Conservation (phyloP, 495 filamentous ascomycete genomes). For the Astrothelium subdiscretum region DNA sequence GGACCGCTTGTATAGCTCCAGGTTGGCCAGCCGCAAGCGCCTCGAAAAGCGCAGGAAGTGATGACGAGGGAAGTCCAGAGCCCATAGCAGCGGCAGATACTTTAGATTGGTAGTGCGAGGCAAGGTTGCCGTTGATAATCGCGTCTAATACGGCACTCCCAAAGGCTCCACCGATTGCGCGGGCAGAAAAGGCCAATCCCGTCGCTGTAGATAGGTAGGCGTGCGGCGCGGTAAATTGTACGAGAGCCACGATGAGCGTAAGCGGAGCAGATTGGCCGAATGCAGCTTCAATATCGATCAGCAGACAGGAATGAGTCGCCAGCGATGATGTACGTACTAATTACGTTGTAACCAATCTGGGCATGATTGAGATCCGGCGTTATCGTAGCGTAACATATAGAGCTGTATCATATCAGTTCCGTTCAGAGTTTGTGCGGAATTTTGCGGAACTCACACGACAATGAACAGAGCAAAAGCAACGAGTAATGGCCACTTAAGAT, state of each 20-base stretch:
- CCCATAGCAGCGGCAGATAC: conserved; percentile 6
- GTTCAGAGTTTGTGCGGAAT: background rate
- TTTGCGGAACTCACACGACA: background rate
- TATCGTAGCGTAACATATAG: conserved; percentile 38
- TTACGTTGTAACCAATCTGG: conserved; percentile 38
- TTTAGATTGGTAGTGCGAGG: conserved; percentile 28
- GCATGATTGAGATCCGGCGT: conserved; percentile 33
- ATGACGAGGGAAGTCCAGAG: conserved; percentile 9
- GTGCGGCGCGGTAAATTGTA: conserved; percentile 45
- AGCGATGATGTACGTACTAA: conserved; percentile 12
- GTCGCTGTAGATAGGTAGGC: conserved; percentile 44
- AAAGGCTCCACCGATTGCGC: conserved; percentile 44
- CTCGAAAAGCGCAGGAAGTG: conserved; percentile 6
- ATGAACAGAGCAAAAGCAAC: conserved; percentile 7
- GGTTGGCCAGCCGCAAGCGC: conserved; percentile 7
- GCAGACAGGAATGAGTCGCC: background rate
- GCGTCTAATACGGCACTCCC: conserved; percentile 43
- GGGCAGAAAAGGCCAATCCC: conserved; percentile 41
- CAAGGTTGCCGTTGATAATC: conserved; percentile 39
- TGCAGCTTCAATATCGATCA: conserved; percentile 16
- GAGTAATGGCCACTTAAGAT: conserved; percentile 38
- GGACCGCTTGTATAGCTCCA: conserved; percentile 6
- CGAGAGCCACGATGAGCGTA: conserved; percentile 38
- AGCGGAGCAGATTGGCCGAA: conserved; percentile 41
- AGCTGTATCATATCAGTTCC: background rate